Conservation (phyloP, 805 yeast genomes). For the Candida ovalis region DNA sequence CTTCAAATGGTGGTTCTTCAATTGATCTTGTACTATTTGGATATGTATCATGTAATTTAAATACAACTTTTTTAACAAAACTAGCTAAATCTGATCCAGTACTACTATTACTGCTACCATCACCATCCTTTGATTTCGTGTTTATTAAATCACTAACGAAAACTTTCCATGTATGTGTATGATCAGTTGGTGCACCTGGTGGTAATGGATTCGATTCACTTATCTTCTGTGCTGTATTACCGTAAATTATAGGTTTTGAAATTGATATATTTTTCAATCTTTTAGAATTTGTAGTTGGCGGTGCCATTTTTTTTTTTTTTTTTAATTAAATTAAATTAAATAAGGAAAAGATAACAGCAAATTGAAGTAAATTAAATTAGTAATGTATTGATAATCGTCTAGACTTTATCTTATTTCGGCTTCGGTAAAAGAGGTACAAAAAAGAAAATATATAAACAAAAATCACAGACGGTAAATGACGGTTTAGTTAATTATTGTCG, state of each 20-base stretch:
- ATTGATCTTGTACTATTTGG: constrained; percentile 80
- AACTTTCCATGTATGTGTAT: constrained; percentile 94
- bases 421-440: too few species aligned
- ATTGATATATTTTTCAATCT: constrained; percentile 53
- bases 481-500: too few species aligned
- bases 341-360: too few species aligned
- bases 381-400: too few species aligned
- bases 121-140: constrained; percentile 37
- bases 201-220: constrained; percentile 47
- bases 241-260: constrained; percentile 75
- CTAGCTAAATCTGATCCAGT: constrained; percentile 56
- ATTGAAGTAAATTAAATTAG: too few species aligned
- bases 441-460: too few species aligned
- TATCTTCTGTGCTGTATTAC: constrained; percentile 73
- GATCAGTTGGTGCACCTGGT: constrained; percentile 73
- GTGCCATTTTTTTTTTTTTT: constrained; percentile 24
- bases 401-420: too few species aligned
- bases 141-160: constrained; percentile 63
- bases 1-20: constrained; percentile 89
- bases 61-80: constrained; percentile 83
- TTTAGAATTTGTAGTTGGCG: constrained; percentile 28
- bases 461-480: too few species aligned
- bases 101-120: not conserved
- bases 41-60: constrained; percentile 93
- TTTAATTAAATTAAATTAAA: too few species aligned